phyloP scores from a whole-genome alignment of 1,139 yeast genomes.

The Hyphopichia wangnamkhiaoensis region DNA sequence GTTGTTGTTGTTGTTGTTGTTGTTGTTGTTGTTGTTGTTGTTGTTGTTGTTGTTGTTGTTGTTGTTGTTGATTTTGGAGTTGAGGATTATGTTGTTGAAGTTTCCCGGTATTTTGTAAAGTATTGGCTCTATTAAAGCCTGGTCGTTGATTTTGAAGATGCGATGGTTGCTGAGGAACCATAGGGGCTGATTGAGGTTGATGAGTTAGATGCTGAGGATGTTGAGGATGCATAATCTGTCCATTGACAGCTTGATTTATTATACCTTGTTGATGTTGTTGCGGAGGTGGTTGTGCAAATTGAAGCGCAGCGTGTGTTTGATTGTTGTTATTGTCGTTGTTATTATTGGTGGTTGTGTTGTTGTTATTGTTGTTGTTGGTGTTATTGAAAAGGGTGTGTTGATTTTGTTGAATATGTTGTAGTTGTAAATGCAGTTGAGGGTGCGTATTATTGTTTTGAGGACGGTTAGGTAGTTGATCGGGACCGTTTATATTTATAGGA shows the following conservation, averaged over 20 bases:
- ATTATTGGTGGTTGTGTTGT: too few species aligned
- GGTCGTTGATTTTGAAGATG: slow-evolving; percentile 4
- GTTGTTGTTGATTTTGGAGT: slow-evolving; percentile 8
- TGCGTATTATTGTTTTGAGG: too few species aligned
- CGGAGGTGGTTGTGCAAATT: slow-evolving; percentile 1
- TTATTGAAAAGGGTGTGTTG: too few species aligned
- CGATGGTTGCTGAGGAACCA: background rate
- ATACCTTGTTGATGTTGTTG: background rate
- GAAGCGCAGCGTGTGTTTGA: background rate
- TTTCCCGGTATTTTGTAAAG: slow-evolving; percentile 12
- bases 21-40: slow-evolving; percentile 14
- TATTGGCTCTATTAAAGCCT: slow-evolving; percentile 2
- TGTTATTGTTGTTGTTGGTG: too few species aligned
- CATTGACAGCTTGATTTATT: background rate
- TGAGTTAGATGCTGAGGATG: background rate
- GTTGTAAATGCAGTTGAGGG: too few species aligned
- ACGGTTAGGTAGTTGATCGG: too few species aligned
- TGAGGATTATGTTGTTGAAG: slow-evolving; percentile 14
- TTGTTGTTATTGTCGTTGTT: too few species aligned
- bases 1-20: slow-evolving; percentile 8
- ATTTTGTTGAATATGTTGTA: too few species aligned
- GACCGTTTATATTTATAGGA: too few species aligned
- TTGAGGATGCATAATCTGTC: background rate
- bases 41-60: slow-evolving; percentile 13
- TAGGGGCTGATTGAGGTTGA: background rate